phyloP scores from a whole-genome alignment of 2,329 filamentous ascomycete species.

The Plenodomus biglobosus region DNA sequence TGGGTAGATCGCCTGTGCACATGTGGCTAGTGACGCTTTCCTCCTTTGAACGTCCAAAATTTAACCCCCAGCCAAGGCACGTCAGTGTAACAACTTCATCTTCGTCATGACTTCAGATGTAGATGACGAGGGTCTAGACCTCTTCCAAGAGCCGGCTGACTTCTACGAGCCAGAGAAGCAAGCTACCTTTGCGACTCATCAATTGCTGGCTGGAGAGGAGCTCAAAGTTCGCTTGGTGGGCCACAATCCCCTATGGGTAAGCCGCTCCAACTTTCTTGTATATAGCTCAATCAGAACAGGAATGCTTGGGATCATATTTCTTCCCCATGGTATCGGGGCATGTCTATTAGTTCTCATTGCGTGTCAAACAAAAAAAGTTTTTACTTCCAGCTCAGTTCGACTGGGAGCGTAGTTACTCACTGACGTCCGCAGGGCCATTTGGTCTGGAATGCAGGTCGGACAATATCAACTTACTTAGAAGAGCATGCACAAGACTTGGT shows the following conservation, averaged over 20 bases:
- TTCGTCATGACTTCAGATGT: constrained; percentile 32
- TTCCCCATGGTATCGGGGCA: too few relatives aligned
- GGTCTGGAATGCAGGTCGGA: constrained; percentile 86
- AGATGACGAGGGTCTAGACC: constrained; percentile 47
- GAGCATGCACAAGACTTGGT: constrained; percentile 62
- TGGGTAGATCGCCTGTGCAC: too few relatives aligned
- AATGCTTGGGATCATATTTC: background rate
- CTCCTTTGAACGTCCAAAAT: constrained; percentile 19
- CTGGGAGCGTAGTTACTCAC: background rate
- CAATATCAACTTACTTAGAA: constrained; percentile 78
- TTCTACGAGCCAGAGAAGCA: constrained; percentile 78
- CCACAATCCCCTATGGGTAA: constrained; percentile 80
- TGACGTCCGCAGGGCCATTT: constrained; percentile 64
- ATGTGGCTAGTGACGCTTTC: constrained; percentile 7
- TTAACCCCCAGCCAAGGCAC: constrained; percentile 20
- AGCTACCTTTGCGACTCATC: constrained; percentile 72
- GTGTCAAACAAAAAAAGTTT: too few relatives aligned
- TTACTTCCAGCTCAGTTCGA: background rate
- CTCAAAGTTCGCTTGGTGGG: constrained; percentile 79
- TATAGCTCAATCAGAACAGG: background rate
- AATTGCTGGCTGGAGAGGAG: constrained; percentile 64
- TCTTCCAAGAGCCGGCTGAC: constrained; percentile 80
- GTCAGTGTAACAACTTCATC: constrained; percentile 11
- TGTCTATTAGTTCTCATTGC: too few relatives aligned
- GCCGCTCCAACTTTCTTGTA: constrained; percentile 15